A percentile compares a stretch with the other conserved stretches of the same genome.
These are phyloP conservation scores for Austroboletus olivaceoglutinosus DNA, from an alignment of 1,284 basidiomycete species.

Conservation along the genomic window DNA sequence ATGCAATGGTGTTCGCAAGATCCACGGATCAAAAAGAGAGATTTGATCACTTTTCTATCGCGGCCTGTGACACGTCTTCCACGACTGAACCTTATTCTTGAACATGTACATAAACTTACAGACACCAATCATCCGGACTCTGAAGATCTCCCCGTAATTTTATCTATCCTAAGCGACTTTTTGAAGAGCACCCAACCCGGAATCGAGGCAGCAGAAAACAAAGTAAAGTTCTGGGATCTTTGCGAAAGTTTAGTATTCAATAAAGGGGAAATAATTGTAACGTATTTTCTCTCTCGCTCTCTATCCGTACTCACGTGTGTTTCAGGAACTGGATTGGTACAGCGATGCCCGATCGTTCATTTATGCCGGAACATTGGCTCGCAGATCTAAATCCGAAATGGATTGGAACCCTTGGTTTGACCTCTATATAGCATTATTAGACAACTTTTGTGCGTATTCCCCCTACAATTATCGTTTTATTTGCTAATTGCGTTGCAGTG, in stretches of 20 bases:
- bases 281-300: slow-evolving; percentile 17
- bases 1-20: slow-evolving; percentile 60
- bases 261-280: slow-evolving; percentile 76
- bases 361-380: slow-evolving; percentile 56
- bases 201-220: slow-evolving; percentile 78
- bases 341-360: slow-evolving; percentile 70
- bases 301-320: slow-evolving; percentile 2
- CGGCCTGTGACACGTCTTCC: slow-evolving; percentile 82
- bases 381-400: slow-evolving; percentile 55
- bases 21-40: slow-evolving; percentile 70
- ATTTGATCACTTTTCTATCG: slow-evolving; percentile 77
- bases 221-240: slow-evolving; percentile 79
- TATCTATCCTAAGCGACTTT: slow-evolving; percentile 60
- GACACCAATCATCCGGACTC: slow-evolving; percentile 63
- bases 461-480: background rate
- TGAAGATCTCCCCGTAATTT: slow-evolving; percentile 63
- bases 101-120: slow-evolving; percentile 65
- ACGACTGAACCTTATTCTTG: slow-evolving; percentile 69
- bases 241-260: slow-evolving; percentile 71
- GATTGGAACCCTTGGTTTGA: slow-evolving; percentile 67
- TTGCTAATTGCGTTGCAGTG: slow-evolving; percentile 40
- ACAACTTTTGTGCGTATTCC: slow-evolving; percentile 63
- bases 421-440: slow-evolving; percentile 64
- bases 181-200: slow-evolving; percentile 80
- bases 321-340: slow-evolving; percentile 75